Conservation (phyloP, 306 rosid genomes). For the Crataegus laevigata region DNA sequence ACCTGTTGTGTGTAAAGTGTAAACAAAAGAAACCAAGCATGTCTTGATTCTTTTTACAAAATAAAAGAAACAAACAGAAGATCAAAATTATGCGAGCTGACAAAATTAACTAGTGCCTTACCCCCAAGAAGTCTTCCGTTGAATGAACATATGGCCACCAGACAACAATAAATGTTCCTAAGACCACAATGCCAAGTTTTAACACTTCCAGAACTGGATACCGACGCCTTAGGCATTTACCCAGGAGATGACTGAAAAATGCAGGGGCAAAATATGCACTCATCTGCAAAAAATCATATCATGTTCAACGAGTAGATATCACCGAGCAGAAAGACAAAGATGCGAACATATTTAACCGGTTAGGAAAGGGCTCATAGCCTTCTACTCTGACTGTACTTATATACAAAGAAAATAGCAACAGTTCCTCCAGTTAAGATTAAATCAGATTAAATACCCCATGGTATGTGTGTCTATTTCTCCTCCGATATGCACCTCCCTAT, state of each 20-base stretch:
- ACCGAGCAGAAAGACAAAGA: neutral
- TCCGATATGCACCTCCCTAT: no score
- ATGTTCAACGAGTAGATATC: neutral
- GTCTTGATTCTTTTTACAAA: no score
- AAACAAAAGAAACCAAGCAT: neutral
- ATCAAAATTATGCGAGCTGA: no score
- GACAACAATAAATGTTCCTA: constrained; percentile 62
- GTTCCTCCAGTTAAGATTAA: neutral
- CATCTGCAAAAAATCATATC: constrained; percentile 53
- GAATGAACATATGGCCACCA: constrained; percentile 95
- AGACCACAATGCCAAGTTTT: constrained; percentile 68
- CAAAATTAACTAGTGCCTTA: constrained; percentile 10
- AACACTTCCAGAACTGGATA: constrained; percentile 64
- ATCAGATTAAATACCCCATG: neutral
- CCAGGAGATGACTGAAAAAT: constrained; percentile 82
- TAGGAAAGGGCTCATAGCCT: neutral
- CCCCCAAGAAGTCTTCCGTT: constrained; percentile 53
- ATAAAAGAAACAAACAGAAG: no score
- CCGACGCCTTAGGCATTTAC: constrained; percentile 59
- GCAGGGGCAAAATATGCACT: constrained; percentile 91
- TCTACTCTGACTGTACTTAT: neutral
- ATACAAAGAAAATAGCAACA: neutral
- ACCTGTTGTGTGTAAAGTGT: neutral
- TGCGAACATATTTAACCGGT: neutral
- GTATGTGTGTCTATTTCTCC: neutral